Evolutionary conservation across 805 yeast genomes (phyloP).

Genomic region (Saccharomycopsis amapae): DNA sequence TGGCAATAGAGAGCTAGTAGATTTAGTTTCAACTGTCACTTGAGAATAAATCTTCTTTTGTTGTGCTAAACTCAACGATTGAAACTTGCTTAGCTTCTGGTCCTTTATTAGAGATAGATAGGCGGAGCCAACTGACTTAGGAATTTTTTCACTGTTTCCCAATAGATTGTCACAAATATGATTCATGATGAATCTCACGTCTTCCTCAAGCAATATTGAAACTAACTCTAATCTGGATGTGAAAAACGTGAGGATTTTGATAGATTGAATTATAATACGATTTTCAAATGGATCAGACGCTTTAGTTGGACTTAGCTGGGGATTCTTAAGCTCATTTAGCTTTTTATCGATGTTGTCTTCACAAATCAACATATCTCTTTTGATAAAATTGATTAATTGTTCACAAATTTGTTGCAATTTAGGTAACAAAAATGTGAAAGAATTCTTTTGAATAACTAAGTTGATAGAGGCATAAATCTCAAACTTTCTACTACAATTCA

Average conservation of each 20-base stretch:
- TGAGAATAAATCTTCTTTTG: constrained; percentile 1
- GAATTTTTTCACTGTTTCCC: constrained; percentile 1
- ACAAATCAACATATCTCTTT: constrained; percentile 3
- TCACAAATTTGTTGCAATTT: constrained; percentile 1
- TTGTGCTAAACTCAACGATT: constrained; percentile 3
- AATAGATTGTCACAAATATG: constrained; percentile 9
- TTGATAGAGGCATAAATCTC: constrained; percentile 20
- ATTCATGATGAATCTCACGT: constrained; percentile 1
- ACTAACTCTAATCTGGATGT: constrained; percentile 8
- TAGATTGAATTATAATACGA: constrained; percentile 13
- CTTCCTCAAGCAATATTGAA: constrained; percentile 1
- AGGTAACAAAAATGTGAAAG: neutral
- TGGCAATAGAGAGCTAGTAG: neutral
- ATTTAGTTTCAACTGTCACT: neutral
- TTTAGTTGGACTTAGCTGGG: neutral
- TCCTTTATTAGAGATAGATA: constrained; percentile 12
- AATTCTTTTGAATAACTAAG: constrained; percentile 3
- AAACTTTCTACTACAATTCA: constrained; percentile 12
- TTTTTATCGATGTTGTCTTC: constrained; percentile 1
- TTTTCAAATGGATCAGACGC: constrained; percentile 17
- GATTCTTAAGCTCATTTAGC: neutral
- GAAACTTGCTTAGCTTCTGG: constrained; percentile 16
- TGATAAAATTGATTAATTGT: constrained; percentile 2
- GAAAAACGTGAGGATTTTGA: constrained; percentile 11
- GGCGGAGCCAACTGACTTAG: constrained; percentile 14